Percentiles rank a stretch among this genome's conserved stretches.
Conservation (phyloP, 2,329 filamentous ascomycete genomes). For the Apiospora aurea region DNA sequence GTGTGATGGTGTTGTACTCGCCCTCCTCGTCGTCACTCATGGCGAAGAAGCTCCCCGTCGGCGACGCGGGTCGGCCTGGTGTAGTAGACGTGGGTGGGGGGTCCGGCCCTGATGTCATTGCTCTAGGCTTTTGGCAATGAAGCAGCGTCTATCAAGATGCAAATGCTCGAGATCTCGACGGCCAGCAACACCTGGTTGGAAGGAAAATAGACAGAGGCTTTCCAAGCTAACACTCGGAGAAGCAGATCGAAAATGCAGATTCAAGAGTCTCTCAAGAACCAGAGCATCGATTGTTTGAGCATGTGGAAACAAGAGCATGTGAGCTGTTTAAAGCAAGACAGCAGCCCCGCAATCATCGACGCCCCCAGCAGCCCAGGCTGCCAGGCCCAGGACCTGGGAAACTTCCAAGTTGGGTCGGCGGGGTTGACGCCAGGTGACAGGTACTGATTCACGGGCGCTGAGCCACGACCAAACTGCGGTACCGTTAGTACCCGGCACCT, state of each 20-base stretch:
- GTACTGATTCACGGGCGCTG: not conserved
- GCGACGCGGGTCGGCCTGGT: conserved; percentile 64
- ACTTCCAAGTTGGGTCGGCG: not conserved
- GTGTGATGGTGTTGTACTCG: conserved; percentile 92
- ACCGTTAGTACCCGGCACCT: not conserved
- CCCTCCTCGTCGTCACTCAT: conserved; percentile 96
- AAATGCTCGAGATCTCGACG: not conserved
- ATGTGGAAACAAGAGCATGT: conserved; percentile 18
- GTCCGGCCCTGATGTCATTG: conserved; percentile 42
- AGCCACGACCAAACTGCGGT: not conserved
- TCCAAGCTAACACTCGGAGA: conserved; percentile 1
- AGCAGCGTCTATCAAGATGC: not conserved
- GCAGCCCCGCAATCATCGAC: conserved; percentile 13
- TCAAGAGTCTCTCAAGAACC: not conserved
- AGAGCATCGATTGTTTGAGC: not conserved
- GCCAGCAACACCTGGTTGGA: not conserved
- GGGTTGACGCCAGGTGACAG: not conserved
- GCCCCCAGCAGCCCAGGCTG: not conserved
- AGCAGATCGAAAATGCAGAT: not conserved
- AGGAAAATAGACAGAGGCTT: not conserved
- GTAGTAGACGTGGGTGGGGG: conserved; percentile 32
- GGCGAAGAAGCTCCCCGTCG: conserved; percentile 89
- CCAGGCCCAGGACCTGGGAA: not conserved
- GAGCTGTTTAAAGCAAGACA: conserved; percentile 6
- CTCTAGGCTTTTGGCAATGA: not conserved